A percentile compares a stretch with the other conserved stretches of the same genome.
phyloP scores from a whole-genome alignment of 108 stramenopile genomes.

The Pseudonitzschia pungens region DNA sequence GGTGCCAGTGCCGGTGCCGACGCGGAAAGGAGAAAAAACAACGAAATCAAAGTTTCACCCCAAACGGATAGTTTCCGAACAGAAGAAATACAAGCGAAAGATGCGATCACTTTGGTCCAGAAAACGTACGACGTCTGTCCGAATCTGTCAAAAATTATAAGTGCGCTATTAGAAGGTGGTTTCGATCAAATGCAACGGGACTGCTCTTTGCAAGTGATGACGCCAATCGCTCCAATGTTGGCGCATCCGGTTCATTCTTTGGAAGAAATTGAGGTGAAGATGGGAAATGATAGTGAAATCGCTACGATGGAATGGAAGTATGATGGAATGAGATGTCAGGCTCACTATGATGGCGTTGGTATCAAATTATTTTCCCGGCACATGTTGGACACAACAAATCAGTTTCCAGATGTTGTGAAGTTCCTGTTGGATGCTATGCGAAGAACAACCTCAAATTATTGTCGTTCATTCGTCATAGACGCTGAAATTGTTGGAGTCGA shows the following conservation, averaged over 20 bases:
- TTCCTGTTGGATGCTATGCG: constrained; percentile 20
- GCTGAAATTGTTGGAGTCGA: constrained; percentile 84
- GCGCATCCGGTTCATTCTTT: constrained; percentile 49
- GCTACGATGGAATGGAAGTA: constrained; percentile 85
- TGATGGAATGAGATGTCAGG: constrained; percentile 89
- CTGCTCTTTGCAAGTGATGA: constrained; percentile 38
- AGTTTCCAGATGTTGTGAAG: constrained; percentile 76
- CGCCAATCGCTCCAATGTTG: constrained; percentile 56
- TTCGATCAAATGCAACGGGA: constrained; percentile 31
- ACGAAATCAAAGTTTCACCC: neutral
- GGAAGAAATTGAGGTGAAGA: constrained; percentile 34
- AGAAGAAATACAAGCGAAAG: neutral
- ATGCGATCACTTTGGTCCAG: constrained; percentile 36
- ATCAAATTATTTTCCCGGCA: constrained; percentile 76
- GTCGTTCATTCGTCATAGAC: constrained; percentile 71
- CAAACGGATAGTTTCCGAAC: too few species aligned
- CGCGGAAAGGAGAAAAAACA: neutral
- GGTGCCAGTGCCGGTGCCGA: too few species aligned
- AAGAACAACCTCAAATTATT: neutral
- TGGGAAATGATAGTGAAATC: constrained; percentile 4
- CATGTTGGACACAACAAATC: constrained; percentile 72
- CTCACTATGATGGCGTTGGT: constrained; percentile 58
- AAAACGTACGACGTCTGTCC: constrained; percentile 45
- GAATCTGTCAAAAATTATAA: constrained; percentile 28
- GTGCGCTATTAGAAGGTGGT: constrained; percentile 43